Evolutionary conservation across 1,284 basidiomycete species (phyloP).

Genomic region (Anthracocystis setariae): DNA sequence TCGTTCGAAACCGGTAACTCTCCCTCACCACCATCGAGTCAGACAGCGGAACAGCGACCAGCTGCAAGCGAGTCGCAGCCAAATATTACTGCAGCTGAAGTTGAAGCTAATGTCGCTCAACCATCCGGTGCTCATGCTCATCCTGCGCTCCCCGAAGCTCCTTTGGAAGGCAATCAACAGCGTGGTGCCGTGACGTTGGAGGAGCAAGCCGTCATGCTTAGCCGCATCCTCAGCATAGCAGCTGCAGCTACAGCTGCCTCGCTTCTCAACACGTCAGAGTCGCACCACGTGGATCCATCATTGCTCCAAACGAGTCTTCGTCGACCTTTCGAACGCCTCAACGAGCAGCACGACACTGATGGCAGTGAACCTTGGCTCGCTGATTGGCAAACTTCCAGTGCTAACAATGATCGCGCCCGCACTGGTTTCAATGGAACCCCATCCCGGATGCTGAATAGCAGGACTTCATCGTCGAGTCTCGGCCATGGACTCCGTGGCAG

Average conservation of each 20-base stretch:
- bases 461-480: slow-evolving; percentile 8
- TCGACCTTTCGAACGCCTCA: slow-evolving; percentile 37
- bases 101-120: background rate
- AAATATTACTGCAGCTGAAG: no score
- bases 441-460: background rate
- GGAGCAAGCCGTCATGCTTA: slow-evolving; percentile 65
- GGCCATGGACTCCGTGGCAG: slow-evolving; percentile 41
- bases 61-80: background rate
- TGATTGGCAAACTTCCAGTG: slow-evolving; percentile 26
- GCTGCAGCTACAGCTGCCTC: slow-evolving; percentile 65
- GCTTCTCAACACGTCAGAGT: slow-evolving; percentile 47
- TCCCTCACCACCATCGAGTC: slow-evolving; percentile 2
- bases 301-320: slow-evolving; percentile 48
- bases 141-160: slow-evolving; percentile 1
- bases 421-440: background rate
- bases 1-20: background rate
- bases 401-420: background rate
- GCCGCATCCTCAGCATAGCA: slow-evolving; percentile 61
- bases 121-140: background rate
- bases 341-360: slow-evolving; percentile 12
- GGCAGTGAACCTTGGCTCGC: slow-evolving; percentile 29
- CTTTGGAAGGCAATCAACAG: slow-evolving; percentile 24
- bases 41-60: background rate
- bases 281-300: slow-evolving; percentile 45
- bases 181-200: slow-evolving; percentile 60